phyloP scores from a whole-genome alignment of 163 green algal species.

The Scenedesmus sp. region DNA sequence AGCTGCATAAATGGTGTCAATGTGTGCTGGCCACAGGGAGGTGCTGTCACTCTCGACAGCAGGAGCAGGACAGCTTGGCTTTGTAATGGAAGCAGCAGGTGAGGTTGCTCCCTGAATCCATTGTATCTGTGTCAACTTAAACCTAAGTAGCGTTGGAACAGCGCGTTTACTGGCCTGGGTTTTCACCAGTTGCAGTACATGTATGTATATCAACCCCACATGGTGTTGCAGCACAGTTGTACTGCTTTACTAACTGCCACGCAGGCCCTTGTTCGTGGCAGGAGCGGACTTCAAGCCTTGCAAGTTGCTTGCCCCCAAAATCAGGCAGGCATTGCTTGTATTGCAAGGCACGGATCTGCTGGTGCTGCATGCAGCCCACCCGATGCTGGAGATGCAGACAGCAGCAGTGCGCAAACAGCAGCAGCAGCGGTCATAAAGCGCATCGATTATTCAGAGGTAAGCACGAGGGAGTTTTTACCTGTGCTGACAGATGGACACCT shows the following conservation, averaged over 20 bases:
- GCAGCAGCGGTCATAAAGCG: background rate
- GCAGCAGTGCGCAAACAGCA: background rate
- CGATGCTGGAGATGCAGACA: background rate
- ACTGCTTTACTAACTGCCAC: background rate
- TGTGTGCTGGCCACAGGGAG: background rate
- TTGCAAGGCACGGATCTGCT: background rate
- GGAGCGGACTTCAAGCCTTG: background rate
- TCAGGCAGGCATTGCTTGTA: background rate
- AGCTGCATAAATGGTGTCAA: background rate
- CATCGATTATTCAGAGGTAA: background rate
- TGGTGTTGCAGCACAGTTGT: background rate
- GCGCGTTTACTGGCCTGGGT: no score
- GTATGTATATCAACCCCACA: no score
- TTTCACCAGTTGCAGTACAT: no score
- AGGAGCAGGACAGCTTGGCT: background rate
- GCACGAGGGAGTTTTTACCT: no score
- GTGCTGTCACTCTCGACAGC: background rate
- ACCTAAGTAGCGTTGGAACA: no score
- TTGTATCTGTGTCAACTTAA: background rate
- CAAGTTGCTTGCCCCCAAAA: background rate
- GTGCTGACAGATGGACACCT: no score
- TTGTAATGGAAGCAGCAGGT: background rate
- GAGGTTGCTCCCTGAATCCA: background rate
- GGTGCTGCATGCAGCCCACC: background rate
- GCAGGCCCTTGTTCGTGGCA: conserved; percentile 2